Percentiles rank a stretch among this genome's conserved stretches.
These are phyloP conservation scores for Quercus mongolica DNA, from an alignment of 306 rosid genomes.

Conservation along the genomic window DNA sequence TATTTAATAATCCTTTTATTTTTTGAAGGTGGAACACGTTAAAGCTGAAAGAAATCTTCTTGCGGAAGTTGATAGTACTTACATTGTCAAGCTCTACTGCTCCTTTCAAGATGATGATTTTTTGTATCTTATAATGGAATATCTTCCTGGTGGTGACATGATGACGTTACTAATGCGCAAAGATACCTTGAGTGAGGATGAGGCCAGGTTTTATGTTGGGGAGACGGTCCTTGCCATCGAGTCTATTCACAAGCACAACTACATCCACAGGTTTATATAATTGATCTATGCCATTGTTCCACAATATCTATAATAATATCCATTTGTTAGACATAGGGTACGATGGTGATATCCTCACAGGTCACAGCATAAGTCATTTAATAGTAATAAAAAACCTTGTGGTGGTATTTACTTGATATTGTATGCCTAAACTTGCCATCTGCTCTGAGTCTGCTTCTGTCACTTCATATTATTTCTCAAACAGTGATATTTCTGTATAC, in stretches of 20 bases:
- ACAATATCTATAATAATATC: neutral
- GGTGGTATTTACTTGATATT: neutral
- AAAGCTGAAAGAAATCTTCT: slow-evolving; percentile 90
- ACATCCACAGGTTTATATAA: slow-evolving; percentile 66
- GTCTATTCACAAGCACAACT: slow-evolving; percentile 84
- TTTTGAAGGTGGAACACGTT: slow-evolving; percentile 81
- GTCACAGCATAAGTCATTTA: too few species aligned
- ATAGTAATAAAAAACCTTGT: neutral
- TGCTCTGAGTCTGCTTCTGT: neutral
- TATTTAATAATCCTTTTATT: neutral
- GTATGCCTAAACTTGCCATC: neutral
- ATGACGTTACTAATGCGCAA: slow-evolving; percentile 89
- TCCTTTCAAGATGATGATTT: slow-evolving; percentile 87
- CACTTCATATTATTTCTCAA: neutral
- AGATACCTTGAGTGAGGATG: slow-evolving; percentile 74
- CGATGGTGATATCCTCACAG: neutral
- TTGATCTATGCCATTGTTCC: neutral
- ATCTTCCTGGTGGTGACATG: slow-evolving; percentile 94
- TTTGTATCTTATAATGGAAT: slow-evolving; percentile 89
- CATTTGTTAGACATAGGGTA: neutral
- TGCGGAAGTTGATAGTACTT: slow-evolving; percentile 86
- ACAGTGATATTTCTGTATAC: neutral
- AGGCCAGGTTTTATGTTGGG: slow-evolving; percentile 78
- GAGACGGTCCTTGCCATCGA: slow-evolving; percentile 91
- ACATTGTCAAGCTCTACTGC: slow-evolving; percentile 83